phyloP scores from a whole-genome alignment of 1,284 basidiomycete genomes.

The Earliella scabrosa region DNA sequence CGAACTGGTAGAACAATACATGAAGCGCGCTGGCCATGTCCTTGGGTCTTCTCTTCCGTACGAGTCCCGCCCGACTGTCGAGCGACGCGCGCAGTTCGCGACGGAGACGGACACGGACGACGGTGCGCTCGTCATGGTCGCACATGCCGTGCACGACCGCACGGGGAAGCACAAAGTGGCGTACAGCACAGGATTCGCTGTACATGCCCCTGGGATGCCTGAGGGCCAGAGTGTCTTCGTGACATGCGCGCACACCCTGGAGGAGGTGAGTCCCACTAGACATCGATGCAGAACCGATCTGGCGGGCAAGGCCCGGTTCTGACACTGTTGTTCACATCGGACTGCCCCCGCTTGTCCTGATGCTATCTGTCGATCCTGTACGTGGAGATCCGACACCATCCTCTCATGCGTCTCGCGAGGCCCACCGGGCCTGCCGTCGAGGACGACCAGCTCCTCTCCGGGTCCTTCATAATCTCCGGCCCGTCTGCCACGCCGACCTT shows the following conservation, averaged over 20 bases:
- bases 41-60: constrained; percentile 51
- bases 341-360: too few relatives aligned
- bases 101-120: constrained; percentile 31
- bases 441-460: constrained; percentile 35
- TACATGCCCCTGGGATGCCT: constrained; percentile 40
- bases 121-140: constrained; percentile 56
- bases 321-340: neutral
- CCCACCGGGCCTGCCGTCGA: constrained; percentile 26
- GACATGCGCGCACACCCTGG: constrained; percentile 72
- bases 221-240: constrained; percentile 49
- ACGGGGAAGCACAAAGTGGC: constrained; percentile 50
- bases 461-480: constrained; percentile 47
- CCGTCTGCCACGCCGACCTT: constrained; percentile 34
- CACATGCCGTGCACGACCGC: constrained; percentile 54
- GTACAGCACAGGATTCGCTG: constrained; percentile 66
- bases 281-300: neutral
- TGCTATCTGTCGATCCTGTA: too few relatives aligned
- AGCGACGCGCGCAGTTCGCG: constrained; percentile 37
- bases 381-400: constrained; percentile 47
- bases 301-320: neutral
- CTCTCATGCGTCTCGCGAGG: constrained; percentile 17
- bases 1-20: constrained; percentile 41
- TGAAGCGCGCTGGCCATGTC: constrained; percentile 44
- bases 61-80: constrained; percentile 47
- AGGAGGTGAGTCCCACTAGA: constrained; percentile 49